Evolutionary conservation across 208 protist genomes (phyloP), one percentile per base, ranked within the genome.

Genomic region (Leishmania tarentolae): DNA sequence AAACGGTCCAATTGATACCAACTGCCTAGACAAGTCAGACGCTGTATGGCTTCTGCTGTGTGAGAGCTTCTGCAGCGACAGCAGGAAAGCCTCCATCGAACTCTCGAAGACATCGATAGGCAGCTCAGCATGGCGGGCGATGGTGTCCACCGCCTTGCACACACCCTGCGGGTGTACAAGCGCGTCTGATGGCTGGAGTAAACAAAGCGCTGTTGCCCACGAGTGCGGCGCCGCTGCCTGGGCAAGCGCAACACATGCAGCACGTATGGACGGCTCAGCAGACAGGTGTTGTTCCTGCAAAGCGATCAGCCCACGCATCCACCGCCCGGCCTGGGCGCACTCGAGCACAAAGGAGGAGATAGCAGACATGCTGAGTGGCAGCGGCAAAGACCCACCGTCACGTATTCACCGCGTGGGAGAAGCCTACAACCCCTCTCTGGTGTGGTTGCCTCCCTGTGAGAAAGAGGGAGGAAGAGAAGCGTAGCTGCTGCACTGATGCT

Each of bases 221-320:
- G 90, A 59, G 75, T 96, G 90, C 2, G 83, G 63, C 40, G 91
- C 77, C n/a, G 87, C 84, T 24, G 69, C 81, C 46, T 79, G 83
- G 1, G 89, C 88, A 9, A 96, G 84, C 13, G 86, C 80, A 42
- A 92, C 78, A 44, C 87, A 84, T 44, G 92, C 90, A 19, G 71
- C 72, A 8, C 80, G 81, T 44, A 90, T 78, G 44, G 47, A 44
- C 3, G 81, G 68, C 11, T 90, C 83, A 42, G 75, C 65, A 17
- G 82, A 89, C 7, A 77, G 37, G 19, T 82, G 2, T 37, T 72
- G 82, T 21, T 78, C 79, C 57, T 92, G 87, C 75, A 96, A 80
- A 11, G 88, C 90, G 79, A 96, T 85, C 72, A 96, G 74, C 9
- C 89, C 92, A 57, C 92, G 89, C 63, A 88, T 84, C 92, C 92